Evolutionary conservation across 768 basidiomycete species (phyloP), one percentile per base, ranked within the genome.

Genomic region (Coprinopsis cinerea): DNA sequence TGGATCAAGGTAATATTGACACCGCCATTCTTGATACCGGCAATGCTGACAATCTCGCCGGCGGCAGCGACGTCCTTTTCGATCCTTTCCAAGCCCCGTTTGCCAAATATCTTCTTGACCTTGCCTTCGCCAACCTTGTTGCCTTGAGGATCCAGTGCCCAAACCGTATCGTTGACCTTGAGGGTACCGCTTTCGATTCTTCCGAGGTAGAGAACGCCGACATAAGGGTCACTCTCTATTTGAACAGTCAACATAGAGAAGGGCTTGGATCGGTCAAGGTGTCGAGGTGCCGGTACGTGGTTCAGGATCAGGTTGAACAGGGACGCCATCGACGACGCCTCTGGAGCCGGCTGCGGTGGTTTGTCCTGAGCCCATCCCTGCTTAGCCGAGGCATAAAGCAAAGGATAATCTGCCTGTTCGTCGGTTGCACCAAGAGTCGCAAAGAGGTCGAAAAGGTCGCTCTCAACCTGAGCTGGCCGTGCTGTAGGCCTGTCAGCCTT

Each of bases 201-300:
- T 1, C 75, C 75, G 14, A 76, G 72, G 57, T 73, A 74, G 2
- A 76, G 62, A 35, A 67, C 67, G n/a, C 75, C 75, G 4, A 77
- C 70, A 54, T 76, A 77, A 1, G 74, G 67, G 55, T 77, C 74
- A 17, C 62, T 67, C 59, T 76, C 74, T n/a, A 77, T 70, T 53
- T 77, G 75, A 11, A 76, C 69, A 0, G 74, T 76, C 35, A 77
- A 63, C 75, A 77, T 77, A 10, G 73, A 73, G 55, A 76, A 76
- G n/a, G 74, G 72, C 6, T 59, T 57, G 0, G 64, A 56, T 13
- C 67, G 58, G 30, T 59, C 59, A n/a, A 70, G 70, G 53, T 70
- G 70, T 2, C 54, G 54, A 0, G 74, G 73, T 1, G 73, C 51
- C 1, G 71, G 67, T 25, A 73, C 71, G 44, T 76, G 73, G 3